These are phyloP conservation scores for Colletotrichum orbiculare DNA, from an alignment of 2,329 filamentous ascomycete genomes.

Conservation along the genomic window DNA sequence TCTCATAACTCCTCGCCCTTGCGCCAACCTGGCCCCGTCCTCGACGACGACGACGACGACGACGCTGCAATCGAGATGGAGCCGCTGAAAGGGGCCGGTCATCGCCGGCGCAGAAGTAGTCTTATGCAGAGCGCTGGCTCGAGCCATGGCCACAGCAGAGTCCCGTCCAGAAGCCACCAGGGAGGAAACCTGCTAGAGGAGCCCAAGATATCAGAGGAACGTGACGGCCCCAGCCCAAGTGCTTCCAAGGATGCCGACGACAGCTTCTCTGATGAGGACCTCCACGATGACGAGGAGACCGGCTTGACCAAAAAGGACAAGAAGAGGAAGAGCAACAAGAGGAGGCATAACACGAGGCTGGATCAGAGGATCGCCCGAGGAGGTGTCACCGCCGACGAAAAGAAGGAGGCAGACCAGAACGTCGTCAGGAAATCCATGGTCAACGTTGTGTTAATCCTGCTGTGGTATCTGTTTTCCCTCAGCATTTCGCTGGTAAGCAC, in stretches of 20 bases:
- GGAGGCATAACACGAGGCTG: conserved; percentile 73
- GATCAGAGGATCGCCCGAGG: conserved; percentile 75
- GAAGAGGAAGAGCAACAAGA: conserved; percentile 73
- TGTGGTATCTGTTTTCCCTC: conserved; percentile 93
- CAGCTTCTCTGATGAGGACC: conserved; percentile 75
- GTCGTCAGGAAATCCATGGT: conserved; percentile 76
- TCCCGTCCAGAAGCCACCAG: conserved; percentile 42
- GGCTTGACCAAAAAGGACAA: conserved; percentile 82
- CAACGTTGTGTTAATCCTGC: conserved; percentile 82
- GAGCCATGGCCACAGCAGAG: conserved; percentile 39
- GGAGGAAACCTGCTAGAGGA: conserved; percentile 50
- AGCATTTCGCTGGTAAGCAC: conserved; percentile 85
- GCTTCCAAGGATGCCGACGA: conserved; percentile 54
- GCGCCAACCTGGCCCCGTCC: conserved; percentile 9
- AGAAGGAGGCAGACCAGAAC: conserved; percentile 79
- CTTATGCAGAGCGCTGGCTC: conserved; percentile 55
- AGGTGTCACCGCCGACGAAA: conserved; percentile 75
- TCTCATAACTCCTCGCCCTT: conserved; percentile 5
- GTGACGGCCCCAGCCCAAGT: conserved; percentile 36
- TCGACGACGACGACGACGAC: conserved; percentile 48
- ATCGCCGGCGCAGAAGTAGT: conserved; percentile 67
- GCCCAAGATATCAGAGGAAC: conserved; percentile 60
- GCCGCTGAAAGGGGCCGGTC: conserved; percentile 58
- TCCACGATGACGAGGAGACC: conserved; percentile 89
- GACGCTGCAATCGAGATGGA: conserved; percentile 67